Conservation (phyloP, 805 yeast genomes). For the Kodamaea laetipori region DNA sequence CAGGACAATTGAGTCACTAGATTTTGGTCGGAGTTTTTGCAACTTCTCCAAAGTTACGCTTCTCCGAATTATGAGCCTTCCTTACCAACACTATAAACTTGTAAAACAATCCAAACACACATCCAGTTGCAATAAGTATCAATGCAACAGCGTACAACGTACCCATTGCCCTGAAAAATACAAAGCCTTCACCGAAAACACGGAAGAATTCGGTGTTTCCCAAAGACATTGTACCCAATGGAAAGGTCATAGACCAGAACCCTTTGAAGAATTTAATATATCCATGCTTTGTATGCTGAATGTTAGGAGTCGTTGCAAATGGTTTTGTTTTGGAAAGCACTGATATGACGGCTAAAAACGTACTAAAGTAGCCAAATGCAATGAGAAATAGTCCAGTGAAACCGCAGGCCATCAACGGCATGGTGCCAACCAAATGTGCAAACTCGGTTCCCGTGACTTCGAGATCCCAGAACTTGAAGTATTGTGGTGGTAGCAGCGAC, state of each 20-base stretch:
- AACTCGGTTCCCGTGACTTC: neutral
- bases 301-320: conserved; percentile 33
- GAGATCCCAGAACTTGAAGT: conserved; percentile 10
- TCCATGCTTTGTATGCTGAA: conserved; percentile 20
- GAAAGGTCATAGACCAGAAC: conserved; percentile 89
- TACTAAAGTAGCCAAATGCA: conserved; percentile 60
- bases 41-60: neutral
- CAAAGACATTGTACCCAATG: conserved; percentile 71
- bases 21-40: no score
- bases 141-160: conserved; percentile 60
- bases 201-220: conserved; percentile 54
- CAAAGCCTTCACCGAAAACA: conserved; percentile 35
- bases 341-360: conserved; percentile 38
- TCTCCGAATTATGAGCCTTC: no score
- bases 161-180: conserved; percentile 63
- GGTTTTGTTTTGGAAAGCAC: conserved; percentile 46
- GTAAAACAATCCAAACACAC: conserved; percentile 33
- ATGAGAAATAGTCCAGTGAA: conserved; percentile 43
- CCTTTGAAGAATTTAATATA: conserved; percentile 23
- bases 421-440: conserved; percentile 2
- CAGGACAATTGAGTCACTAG: no score
- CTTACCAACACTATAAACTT: conserved; percentile 3
- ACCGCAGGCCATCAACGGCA: conserved; percentile 16
- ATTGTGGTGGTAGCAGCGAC: neutral
- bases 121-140: conserved; percentile 42